These are phyloP conservation scores for Moesziomyces antarcticus DNA, from an alignment of 1,284 basidiomycete species.

Conservation along the genomic window DNA sequence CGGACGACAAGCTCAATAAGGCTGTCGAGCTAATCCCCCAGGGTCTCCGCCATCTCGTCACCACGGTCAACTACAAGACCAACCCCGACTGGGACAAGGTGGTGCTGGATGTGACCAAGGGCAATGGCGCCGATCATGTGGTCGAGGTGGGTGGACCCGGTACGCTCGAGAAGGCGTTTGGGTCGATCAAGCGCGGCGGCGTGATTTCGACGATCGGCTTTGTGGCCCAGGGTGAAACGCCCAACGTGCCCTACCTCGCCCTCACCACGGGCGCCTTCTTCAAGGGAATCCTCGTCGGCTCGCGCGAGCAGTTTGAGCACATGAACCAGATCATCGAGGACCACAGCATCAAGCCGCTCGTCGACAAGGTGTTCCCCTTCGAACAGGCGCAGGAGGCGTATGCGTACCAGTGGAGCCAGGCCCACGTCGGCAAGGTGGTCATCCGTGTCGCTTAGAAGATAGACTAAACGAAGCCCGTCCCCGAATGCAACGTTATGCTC, in stretches of 20 bases:
- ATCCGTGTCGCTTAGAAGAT: conserved; percentile 28
- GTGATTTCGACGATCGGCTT: conserved; percentile 72
- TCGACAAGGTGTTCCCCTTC: conserved; percentile 73
- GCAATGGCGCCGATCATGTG: conserved; percentile 72
- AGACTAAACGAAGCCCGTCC: background rate
- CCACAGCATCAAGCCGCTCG: conserved; percentile 70
- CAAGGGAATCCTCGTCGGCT: conserved; percentile 69
- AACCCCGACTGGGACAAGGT: conserved; percentile 74
- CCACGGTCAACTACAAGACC: conserved; percentile 72
- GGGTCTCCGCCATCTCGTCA: conserved; percentile 45
- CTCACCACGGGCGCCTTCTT: conserved; percentile 40
- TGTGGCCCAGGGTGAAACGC: conserved; percentile 64
- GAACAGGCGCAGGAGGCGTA: conserved; percentile 71
- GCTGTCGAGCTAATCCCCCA: conserved; percentile 57
- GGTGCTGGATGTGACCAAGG: conserved; percentile 72
- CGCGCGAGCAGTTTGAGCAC: conserved; percentile 70
- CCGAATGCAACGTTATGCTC: background rate
- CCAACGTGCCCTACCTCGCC: conserved; percentile 31
- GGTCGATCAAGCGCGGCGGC: conserved; percentile 70
- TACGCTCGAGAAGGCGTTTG: conserved; percentile 71
- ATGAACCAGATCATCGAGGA: conserved; percentile 71
- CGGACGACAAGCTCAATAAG: conserved; percentile 72
- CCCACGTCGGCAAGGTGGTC: conserved; percentile 59
- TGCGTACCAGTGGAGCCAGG: conserved; percentile 68
- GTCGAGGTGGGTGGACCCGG: conserved; percentile 74